Base-by-base conservation (phyloP, 1,284 basidiomycete species). In the Tylopilus sp. region DNA sequence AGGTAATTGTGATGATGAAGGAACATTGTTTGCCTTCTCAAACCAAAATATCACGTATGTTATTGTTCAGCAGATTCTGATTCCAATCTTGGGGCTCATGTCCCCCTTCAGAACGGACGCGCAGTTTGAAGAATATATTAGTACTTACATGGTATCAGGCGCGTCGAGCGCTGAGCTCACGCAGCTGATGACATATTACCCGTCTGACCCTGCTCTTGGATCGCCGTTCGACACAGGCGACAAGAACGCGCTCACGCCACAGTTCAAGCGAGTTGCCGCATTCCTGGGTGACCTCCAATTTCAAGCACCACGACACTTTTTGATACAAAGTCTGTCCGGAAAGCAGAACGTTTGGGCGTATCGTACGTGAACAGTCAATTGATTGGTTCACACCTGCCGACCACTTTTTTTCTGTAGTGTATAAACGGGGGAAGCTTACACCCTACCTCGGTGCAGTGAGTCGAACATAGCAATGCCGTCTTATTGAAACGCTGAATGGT, bases 1-100 rank as follows among this genome's bases (percentile, higher is more conserved):
- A 53, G 82, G 82, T 26, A 80, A 84, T 61, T 83, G 81, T 62
- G 85, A 87, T 59, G 87, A 87, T 61, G 86, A 88, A 72, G 87
- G 86, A n/a, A 87, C 87, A 0, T 87, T 88, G 68, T 79, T 84
- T 0, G 67, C 87, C 12, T 76, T 83, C 29, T 29, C 29, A 81
- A 16, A 70, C 15, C 60, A 80, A 29, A 29, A 29, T 41, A 84
- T 86, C 69, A 84, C 60, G 59, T 53, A 39, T 38, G 62, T 15
- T 29, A 12, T 33, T 29, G 41, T 44, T 44, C 9, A 18, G 41
- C 41, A 16, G 16, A 3, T 24, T 19, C 18, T 1, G 4, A 64
- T 6, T 18, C 18, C 15, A 18, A 47, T 1, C n/a, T 47, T 22
- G 44, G 10, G 44, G n/a, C 44, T 47, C 22, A 47, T 12, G 22